Conservation (phyloP, 2,329 filamentous ascomycete species). For the Apiospora koreana region DNA sequence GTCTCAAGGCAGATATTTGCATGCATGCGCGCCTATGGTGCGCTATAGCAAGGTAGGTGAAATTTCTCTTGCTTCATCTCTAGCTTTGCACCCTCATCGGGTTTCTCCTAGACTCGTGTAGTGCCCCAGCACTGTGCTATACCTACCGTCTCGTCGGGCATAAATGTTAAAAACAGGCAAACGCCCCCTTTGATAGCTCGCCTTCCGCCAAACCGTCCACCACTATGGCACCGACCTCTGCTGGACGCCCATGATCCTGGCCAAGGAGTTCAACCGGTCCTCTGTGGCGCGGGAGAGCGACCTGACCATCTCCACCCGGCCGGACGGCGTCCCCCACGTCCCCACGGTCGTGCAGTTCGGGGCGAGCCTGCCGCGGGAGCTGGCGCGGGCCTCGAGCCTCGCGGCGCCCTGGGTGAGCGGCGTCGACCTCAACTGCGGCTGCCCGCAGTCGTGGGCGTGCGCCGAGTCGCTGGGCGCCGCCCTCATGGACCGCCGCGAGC, state of each 20-base stretch:
- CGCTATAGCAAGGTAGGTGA: constrained; percentile 57
- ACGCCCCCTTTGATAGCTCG: constrained; percentile 41
- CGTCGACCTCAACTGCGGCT: constrained; percentile 72
- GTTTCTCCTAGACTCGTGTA: neutral
- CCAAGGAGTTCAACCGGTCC: constrained; percentile 68
- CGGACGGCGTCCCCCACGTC: constrained; percentile 40
- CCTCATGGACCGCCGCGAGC: constrained; percentile 65
- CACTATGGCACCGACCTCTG: constrained; percentile 66
- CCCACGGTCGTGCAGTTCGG: constrained; percentile 70
- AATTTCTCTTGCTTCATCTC: neutral
- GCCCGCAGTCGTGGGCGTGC: constrained; percentile 73
- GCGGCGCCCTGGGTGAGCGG: constrained; percentile 63
- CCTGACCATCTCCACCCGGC: constrained; percentile 60
- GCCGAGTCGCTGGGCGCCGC: constrained; percentile 67
- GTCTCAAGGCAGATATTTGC: constrained; percentile 53
- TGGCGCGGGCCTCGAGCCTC: constrained; percentile 62
- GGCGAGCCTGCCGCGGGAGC: constrained; percentile 60
- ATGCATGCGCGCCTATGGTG: constrained; percentile 68
- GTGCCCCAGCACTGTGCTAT: no score
- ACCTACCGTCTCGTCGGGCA: neutral
- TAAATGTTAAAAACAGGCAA: neutral
- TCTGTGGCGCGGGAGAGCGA: constrained; percentile 62
- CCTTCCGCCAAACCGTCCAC: constrained; percentile 68
- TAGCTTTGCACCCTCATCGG: neutral
- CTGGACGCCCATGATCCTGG: constrained; percentile 73